A percentile compares a stretch with the other conserved stretches of the same genome.
These are phyloP conservation scores for Vaccinium macrocarpon DNA, from an alignment of 148 eudicot genomes.

Conservation along the genomic window DNA sequence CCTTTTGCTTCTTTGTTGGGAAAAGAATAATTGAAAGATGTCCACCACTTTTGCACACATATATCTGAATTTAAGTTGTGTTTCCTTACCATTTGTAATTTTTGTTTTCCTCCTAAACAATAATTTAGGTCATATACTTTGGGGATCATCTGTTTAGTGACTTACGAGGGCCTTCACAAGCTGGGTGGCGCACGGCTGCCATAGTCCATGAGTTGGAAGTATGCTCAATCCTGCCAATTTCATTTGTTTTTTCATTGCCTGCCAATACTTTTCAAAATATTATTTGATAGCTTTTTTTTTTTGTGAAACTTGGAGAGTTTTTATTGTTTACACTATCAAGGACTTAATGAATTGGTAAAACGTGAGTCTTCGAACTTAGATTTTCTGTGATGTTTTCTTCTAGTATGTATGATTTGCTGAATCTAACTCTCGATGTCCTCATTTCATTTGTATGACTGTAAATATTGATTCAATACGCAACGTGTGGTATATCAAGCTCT, in stretches of 20 bases:
- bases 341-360: not conserved
- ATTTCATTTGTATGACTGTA: not conserved
- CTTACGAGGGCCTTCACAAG: constrained; percentile 92
- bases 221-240: constrained; percentile 17
- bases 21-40: constrained; percentile 9
- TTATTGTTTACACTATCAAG: not conserved
- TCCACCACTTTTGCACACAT: not conserved
- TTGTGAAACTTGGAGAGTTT: not conserved
- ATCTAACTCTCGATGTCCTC: constrained; percentile 5
- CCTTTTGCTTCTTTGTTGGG: constrained; percentile 2
- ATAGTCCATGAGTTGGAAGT: constrained; percentile 91
- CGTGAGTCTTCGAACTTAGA: not conserved
- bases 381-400: not conserved
- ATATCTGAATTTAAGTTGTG: not conserved
- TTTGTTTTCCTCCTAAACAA: constrained; percentile 13
- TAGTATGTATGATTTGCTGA: not conserved
- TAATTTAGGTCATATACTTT: constrained; percentile 84
- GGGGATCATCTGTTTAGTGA: constrained; percentile 98
- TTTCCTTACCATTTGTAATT: constrained; percentile 1
- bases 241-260: not conserved
- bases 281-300: constrained; percentile 8
- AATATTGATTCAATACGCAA: not conserved
- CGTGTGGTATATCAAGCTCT: not conserved
- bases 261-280: not conserved
- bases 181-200: constrained; percentile 99